These are phyloP conservation scores for Skeletonema menzelii DNA, from an alignment of 108 stramenopile genomes.

Conservation along the genomic window DNA sequence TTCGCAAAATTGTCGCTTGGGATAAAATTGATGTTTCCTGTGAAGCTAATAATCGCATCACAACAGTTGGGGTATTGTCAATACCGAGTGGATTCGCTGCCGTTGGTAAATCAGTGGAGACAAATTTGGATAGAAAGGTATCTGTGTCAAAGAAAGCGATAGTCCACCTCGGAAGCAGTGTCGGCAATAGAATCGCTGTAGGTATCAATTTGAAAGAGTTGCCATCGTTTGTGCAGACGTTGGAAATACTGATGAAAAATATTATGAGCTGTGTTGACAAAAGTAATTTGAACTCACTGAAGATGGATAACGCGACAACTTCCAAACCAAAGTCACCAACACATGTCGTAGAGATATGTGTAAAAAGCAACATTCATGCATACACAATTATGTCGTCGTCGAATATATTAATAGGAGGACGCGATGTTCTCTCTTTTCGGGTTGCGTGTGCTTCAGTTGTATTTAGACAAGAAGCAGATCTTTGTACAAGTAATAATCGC, in stretches of 20 bases:
- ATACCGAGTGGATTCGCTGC: slow-evolving; percentile 16
- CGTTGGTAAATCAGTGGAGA: background rate
- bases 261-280: slow-evolving; percentile 6
- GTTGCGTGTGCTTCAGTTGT: background rate
- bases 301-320: background rate
- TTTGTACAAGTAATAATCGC: background rate
- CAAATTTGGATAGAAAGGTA: background rate
- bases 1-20: slow-evolving; percentile 31
- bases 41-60: background rate
- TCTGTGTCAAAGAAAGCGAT: background rate
- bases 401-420: background rate
- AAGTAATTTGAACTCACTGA: background rate
- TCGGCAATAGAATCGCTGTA: slow-evolving; percentile 17
- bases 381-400: slow-evolving; percentile 7
- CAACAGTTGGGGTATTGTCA: slow-evolving; percentile 13
- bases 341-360: slow-evolving; percentile 23
- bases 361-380: slow-evolving; percentile 16
- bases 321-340: slow-evolving; percentile 9
- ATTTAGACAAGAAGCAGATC: background rate
- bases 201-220: slow-evolving; percentile 25
- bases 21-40: slow-evolving; percentile 18
- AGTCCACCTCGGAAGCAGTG: slow-evolving; percentile 1
- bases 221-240: slow-evolving; percentile 6
- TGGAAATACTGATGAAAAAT: slow-evolving; percentile 14
- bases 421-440: slow-evolving; percentile 18